Base-by-base conservation (phyloP, 108 stramenopile genomes). In the Cyclotella sp. region DNA sequence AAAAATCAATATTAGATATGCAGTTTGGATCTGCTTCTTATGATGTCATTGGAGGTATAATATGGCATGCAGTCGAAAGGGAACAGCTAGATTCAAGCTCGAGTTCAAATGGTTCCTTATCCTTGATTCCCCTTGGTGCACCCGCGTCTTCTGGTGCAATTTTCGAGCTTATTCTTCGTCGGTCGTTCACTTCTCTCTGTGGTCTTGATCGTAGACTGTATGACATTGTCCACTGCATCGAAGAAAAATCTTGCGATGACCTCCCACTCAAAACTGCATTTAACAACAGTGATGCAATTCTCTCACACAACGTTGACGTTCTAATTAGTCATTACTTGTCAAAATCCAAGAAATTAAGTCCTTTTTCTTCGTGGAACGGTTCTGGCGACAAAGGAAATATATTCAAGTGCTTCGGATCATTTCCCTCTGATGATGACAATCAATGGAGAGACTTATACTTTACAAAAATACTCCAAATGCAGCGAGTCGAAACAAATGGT, bases 41-140 rank as follows among this genome's bases (percentile, higher is more conserved):
- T 46, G 78, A 75, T 59, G 73, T 79, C 13, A 22, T 75, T 26
- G 78, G 73, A 26, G 78, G 78, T 18, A 60, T 79, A n/a, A 79
- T 79, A 75, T 79, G 78, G 78, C 65, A 43, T 60, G 78, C 73
- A n/a, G 66, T 79, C 6, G 78, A 75, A 74, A 67, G 58, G 29
- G 67, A 66, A 28, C 73, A 75, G 19, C 65, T 46, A 27, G 30
- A 5, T 40, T 55, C 49, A 18, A 28, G 18, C 6, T 34, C 52
- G 14, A 39, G 29, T 55, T 6, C 26, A 11, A 59, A 40, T 39
- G 54, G 68, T 26, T 45, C 22, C 41, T 51, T 39, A 22, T 39
- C 29, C 24, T 13, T 14, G 26, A 43, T 58, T 16, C 27, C 68
- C 45, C 57, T 43, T 10, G 19, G 28, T 28, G 22, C 24, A 16